These are phyloP conservation scores for Corylus americana DNA, from an alignment of 306 rosid genomes.

Conservation along the genomic window DNA sequence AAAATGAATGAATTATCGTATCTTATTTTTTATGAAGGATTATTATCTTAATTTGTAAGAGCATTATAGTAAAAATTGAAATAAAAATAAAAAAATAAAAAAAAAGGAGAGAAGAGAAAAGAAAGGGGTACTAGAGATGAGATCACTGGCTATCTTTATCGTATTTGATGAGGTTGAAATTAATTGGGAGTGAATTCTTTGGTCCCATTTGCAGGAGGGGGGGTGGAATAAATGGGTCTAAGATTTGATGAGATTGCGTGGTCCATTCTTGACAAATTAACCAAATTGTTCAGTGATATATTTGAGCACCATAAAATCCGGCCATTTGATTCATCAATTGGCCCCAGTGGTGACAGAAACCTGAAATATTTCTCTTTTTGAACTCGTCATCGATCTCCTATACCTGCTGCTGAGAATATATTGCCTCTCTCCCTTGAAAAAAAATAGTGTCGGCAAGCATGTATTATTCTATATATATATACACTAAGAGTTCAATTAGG, in stretches of 20 bases:
- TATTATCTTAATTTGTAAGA: too few relatives aligned
- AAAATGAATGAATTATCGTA: too few relatives aligned
- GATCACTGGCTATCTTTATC: too few relatives aligned
- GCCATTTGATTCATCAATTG: neutral
- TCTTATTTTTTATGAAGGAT: too few relatives aligned
- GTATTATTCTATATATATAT: neutral
- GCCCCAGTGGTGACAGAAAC: neutral
- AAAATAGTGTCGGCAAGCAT: constrained; percentile 36
- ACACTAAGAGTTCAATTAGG: too few relatives aligned
- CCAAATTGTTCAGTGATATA: neutral
- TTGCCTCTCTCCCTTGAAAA: neutral
- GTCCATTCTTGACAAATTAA: constrained; percentile 22
- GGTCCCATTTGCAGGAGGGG: constrained; percentile 35
- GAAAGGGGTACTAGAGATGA: too few relatives aligned
- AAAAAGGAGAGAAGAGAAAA: too few relatives aligned
- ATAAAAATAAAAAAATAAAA: too few relatives aligned
- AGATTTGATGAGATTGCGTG: constrained; percentile 44
- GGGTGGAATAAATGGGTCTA: constrained; percentile 30
- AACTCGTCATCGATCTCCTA: neutral
- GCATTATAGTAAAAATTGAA: too few relatives aligned
- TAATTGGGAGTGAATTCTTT: constrained; percentile 11
- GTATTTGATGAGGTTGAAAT: neutral
- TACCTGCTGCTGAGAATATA: too few relatives aligned
- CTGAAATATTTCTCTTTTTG: neutral
- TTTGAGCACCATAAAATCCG: neutral